Evolutionary conservation across 495 filamentous ascomycete species (phyloP), one percentile per base, ranked within the genome.

Genomic region (Clohesyomyces aquaticus): DNA sequence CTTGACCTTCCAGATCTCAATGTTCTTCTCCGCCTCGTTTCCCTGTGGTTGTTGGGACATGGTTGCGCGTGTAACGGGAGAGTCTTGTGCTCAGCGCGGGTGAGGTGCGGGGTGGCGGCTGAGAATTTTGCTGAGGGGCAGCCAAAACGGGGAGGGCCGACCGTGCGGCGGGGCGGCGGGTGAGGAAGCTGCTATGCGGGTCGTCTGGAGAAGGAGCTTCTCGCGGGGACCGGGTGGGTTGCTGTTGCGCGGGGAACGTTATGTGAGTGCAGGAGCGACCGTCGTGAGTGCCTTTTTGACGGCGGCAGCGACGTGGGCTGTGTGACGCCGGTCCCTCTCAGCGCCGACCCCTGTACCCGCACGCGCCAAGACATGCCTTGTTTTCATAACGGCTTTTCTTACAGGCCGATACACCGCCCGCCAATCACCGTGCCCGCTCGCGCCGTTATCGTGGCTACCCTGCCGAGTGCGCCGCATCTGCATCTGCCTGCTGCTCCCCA

Each of bases 11-110:
- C 86, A 88, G 78, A 89, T 90, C 83, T 91, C 88, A 71, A 95
- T 91, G 76, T 98, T 98, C 85, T 97, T 97, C 82, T 98, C 94
- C 45, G 91, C 93, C 76, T 98, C 95, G 79, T 87, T 93, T 66
- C 85, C 84, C 78, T 93, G 87, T 73, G 89, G 81, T 74, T 88
- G 80, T 77, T 91, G 85, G 80, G 90, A 94, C 93, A 96, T 97
- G 72, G 76, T 94, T 85, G 82, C 66, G 75, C 68, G 59, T 71
- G 46, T 63, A 29, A 9, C 28, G 38, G 18, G 43, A n/a, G n/a
- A 43, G 35, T 21, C 14, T 49, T 52, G 54, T 41, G 38, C 47
- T 47, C 32, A 32, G 3, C 16, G 19, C 16, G 26, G 43, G 48
- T 25, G 42, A 48, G 55, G 57, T 26, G 41, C 25, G 12, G 28